A percentile compares a stretch with the other conserved stretches of the same genome.
phyloP scores from a whole-genome alignment of 176 grass and related monocot species.

The Echinochloa phyllopogon region DNA sequence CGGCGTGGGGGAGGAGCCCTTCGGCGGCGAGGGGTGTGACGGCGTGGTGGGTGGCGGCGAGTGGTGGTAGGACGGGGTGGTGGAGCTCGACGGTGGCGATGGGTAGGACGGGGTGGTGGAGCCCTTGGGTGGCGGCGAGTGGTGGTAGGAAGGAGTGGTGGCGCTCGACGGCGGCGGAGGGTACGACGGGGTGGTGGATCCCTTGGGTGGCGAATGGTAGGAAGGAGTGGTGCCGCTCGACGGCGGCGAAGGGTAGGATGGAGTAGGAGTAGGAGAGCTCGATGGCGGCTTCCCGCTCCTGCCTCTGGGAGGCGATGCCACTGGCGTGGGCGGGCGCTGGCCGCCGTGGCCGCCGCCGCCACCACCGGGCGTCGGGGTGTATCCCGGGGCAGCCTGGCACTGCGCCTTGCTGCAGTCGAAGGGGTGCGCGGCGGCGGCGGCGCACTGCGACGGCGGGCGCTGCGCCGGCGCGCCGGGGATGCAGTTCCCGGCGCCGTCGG shows the following conservation, averaged over 20 bases:
- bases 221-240: neutral
- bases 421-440: constrained; percentile 49
- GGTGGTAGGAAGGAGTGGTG: constrained; percentile 23
- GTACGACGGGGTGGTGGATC: constrained; percentile 12
- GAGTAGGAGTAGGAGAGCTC: neutral
- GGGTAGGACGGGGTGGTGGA: constrained; percentile 9
- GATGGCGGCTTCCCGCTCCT: neutral
- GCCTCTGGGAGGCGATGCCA: neutral
- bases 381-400: constrained; percentile 41
- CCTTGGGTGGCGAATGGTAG: neutral
- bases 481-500: constrained; percentile 71
- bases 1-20: neutral
- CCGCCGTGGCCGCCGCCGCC: neutral
- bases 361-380: constrained; percentile 37
- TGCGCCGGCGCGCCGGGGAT: constrained; percentile 58
- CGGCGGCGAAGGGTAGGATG: neutral
- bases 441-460: constrained; percentile 58
- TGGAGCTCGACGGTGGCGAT: constrained; percentile 25
- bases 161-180: constrained; percentile 11
- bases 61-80: constrained; percentile 34
- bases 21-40: constrained; percentile 17
- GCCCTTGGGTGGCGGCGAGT: neutral
- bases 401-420: constrained; percentile 83
- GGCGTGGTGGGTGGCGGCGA: constrained; percentile 28
- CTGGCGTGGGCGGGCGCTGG: neutral